These are phyloP conservation scores for Aspergillus aculeatinus DNA, from an alignment of 2,329 filamentous ascomycete genomes.

Conservation along the genomic window DNA sequence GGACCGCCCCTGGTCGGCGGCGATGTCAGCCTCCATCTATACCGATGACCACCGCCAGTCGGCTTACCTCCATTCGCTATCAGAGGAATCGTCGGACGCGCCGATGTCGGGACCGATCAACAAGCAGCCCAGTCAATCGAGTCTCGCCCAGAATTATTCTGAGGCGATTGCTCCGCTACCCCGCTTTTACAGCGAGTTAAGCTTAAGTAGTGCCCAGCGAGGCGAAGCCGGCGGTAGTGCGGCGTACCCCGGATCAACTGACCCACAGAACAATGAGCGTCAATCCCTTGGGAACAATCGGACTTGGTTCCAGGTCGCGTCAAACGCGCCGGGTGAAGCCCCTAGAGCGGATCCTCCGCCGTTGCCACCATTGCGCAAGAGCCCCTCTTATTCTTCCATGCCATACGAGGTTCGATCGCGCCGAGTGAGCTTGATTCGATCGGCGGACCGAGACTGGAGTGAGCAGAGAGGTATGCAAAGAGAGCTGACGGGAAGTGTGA, in stretches of 20 bases:
- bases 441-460: conserved; percentile 20
- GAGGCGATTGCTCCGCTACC: conserved; percentile 38
- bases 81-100: conserved; percentile 24
- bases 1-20: conserved; percentile 35
- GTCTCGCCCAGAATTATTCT: conserved; percentile 40
- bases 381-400: conserved; percentile 19
- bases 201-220: conserved; percentile 28
- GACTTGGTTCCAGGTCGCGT: conserved; percentile 23
- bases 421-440: conserved; percentile 23
- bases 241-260: conserved; percentile 16
- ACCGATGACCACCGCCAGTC: conserved; percentile 36
- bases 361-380: conserved; percentile 14
- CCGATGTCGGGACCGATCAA: conserved; percentile 22
- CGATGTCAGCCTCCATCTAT: conserved; percentile 38
- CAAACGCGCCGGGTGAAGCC: conserved; percentile 15
- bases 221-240: conserved; percentile 22
- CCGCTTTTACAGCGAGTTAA: conserved; percentile 38
- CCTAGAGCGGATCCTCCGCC: not conserved
- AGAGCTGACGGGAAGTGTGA: conserved; percentile 25
- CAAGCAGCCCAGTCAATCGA: conserved; percentile 34
- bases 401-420: conserved; percentile 17
- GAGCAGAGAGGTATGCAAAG: conserved; percentile 19
- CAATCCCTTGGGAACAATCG: conserved; percentile 18
- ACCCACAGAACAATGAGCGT: conserved; percentile 22
- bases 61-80: conserved; percentile 29